phyloP scores from a whole-genome alignment of 371 early-diverging fungal species.

The Zopfochytrium polystomum region DNA sequence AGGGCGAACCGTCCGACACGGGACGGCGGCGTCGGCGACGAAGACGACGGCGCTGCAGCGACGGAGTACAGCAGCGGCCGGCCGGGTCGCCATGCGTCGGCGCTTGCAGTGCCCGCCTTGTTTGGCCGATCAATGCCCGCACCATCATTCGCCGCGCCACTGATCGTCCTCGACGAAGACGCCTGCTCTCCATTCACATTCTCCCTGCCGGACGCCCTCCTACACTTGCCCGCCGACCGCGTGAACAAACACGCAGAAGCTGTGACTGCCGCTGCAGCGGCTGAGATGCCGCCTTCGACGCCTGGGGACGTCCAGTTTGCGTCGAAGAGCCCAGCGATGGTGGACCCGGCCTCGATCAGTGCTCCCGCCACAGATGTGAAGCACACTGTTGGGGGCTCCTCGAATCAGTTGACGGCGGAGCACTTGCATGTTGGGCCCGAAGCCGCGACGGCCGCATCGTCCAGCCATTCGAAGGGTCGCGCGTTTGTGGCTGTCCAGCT shows the following conservation, averaged over 20 bases:
- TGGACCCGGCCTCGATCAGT: not conserved
- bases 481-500: not conserved
- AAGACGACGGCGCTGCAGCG: not conserved
- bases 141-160: not conserved
- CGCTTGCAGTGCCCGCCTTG: slow-evolving; percentile 21
- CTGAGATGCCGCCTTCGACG: not conserved
- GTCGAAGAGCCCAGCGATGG: not conserved
- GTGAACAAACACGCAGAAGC: not conserved
- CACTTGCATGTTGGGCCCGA: not conserved
- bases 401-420: not conserved
- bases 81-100: not conserved
- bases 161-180: slow-evolving; percentile 15
- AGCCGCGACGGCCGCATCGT: not conserved
- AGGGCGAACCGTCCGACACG: not conserved
- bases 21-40: not conserved
- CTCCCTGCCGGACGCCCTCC: slow-evolving; percentile 2
- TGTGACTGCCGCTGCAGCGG: not conserved
- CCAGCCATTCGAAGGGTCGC: not conserved
- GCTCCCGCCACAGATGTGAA: not conserved
- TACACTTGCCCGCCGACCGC: not conserved
- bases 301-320: not conserved
- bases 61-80: not conserved
- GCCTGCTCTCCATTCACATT: slow-evolving; percentile 16
- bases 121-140: slow-evolving; percentile 14
- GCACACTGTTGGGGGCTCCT: not conserved